A percentile compares a stretch with the other conserved stretches of the same genome.
These are phyloP conservation scores for Claviceps digitariae DNA, from an alignment of 2,329 filamentous ascomycete species.

Conservation along the genomic window DNA sequence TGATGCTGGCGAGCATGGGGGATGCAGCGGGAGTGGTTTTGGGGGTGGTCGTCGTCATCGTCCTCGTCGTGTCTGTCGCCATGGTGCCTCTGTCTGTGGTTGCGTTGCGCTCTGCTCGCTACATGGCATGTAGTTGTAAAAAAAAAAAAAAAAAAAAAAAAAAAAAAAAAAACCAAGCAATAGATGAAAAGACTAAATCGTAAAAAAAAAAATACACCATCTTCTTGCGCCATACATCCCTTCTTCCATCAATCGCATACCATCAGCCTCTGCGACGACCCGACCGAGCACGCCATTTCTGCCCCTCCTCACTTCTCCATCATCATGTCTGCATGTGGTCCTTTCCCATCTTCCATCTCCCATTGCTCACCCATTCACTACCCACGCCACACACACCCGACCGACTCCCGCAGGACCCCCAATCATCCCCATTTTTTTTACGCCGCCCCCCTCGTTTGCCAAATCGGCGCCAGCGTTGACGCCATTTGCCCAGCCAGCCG, in stretches of 20 bases:
- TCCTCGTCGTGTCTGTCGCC: neutral
- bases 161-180: neutral
- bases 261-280: neutral
- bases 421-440: neutral
- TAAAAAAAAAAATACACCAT: neutral
- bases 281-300: neutral
- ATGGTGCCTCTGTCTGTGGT: neutral
- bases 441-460: neutral
- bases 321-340: too few relatives aligned
- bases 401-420: neutral
- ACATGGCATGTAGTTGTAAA: neutral
- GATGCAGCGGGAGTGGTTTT: neutral
- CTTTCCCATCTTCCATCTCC: too few relatives aligned
- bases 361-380: too few relatives aligned
- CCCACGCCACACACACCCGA: neutral
- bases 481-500: constrained; percentile 16
- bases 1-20: constrained; percentile 53
- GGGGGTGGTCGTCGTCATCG: constrained; percentile 23
- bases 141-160: neutral
- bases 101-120: too few relatives aligned
- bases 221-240: too few relatives aligned
- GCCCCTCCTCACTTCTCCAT: neutral
- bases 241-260: too few relatives aligned
- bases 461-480: constrained; percentile 15
- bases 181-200: neutral